phyloP scores from a whole-genome alignment of 1,284 basidiomycete genomes.

The Athelia psychrophila region DNA sequence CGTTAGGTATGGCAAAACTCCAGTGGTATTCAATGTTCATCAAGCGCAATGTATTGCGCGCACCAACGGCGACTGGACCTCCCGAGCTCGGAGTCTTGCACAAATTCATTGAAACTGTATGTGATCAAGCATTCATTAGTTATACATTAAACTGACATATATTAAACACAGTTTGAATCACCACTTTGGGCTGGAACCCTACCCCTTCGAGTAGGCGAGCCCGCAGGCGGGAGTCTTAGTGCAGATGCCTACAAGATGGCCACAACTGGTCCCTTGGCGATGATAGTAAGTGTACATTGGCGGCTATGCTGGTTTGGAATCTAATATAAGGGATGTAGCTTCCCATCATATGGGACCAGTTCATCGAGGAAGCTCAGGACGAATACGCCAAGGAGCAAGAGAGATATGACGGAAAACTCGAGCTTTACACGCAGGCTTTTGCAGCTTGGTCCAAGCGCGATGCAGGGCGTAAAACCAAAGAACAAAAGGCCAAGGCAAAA shows the following conservation, averaged over 20 bases:
- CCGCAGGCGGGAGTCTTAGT: constrained; percentile 10
- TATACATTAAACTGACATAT: constrained; percentile 1
- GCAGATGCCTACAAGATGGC: constrained; percentile 14
- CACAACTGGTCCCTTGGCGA: background rate
- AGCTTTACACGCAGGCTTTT: background rate
- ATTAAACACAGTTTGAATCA: constrained; percentile 7
- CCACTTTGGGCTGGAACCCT: constrained; percentile 9
- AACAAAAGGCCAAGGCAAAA: constrained; percentile 4
- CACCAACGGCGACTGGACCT: background rate
- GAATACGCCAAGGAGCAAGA: background rate
- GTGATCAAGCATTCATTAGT: background rate
- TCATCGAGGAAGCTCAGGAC: background rate
- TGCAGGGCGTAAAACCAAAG: background rate
- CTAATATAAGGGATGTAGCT: constrained; percentile 8
- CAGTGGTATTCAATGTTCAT: constrained; percentile 13
- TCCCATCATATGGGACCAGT: constrained; percentile 16
- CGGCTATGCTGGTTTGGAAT: too few species aligned
- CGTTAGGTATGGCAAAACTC: constrained; percentile 8
- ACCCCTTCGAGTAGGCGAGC: constrained; percentile 7
- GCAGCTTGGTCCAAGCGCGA: constrained; percentile 1
- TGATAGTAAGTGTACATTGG: constrained; percentile 4
- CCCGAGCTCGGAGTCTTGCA: constrained; percentile 9
- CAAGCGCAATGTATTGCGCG: constrained; percentile 4
- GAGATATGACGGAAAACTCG: background rate
- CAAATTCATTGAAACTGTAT: background rate